Conservation (phyloP, 2,329 filamentous ascomycete species). For the Aaosphaeria pasadenensis region DNA sequence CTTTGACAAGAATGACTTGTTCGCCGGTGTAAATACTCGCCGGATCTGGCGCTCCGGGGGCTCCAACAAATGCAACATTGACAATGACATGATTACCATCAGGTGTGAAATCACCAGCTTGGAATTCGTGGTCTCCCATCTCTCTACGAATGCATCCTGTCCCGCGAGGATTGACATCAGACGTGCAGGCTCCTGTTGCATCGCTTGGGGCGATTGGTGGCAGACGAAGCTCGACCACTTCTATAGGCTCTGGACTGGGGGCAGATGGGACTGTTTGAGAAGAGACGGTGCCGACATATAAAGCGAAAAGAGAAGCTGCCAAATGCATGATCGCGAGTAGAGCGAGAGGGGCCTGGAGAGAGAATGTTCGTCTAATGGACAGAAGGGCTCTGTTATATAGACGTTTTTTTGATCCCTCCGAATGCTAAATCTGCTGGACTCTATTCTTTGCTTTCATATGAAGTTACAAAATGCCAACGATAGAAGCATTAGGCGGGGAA, state of each 20-base stretch:
- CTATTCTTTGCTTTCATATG: neutral
- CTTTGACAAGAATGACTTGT: slow-evolving; percentile 44
- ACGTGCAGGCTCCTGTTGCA: slow-evolving; percentile 30
- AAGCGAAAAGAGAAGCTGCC: neutral
- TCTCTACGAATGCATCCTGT: slow-evolving; percentile 39
- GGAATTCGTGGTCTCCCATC: slow-evolving; percentile 8
- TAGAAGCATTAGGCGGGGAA: neutral
- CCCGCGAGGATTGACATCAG: slow-evolving; percentile 28
- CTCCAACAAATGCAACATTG: slow-evolving; percentile 42
- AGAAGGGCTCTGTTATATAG: neutral
- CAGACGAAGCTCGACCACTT: slow-evolving; percentile 35
- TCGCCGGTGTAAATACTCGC: slow-evolving; percentile 42
- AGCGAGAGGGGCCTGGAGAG: neutral
- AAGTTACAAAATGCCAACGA: neutral
- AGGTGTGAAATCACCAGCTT: slow-evolving; percentile 38
- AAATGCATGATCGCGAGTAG: neutral
- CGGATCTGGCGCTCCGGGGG: slow-evolving; percentile 38
- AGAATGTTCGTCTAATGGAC: neutral
- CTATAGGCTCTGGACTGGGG: slow-evolving; percentile 31
- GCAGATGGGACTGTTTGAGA: slow-evolving; percentile 1
- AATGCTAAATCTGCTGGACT: neutral
- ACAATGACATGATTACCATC: slow-evolving; percentile 45
- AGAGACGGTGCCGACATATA: neutral
- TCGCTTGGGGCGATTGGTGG: slow-evolving; percentile 33
- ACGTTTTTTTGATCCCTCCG: neutral